phyloP scores from a whole-genome alignment of 495 filamentous ascomycete species.

The Penicillium coffeae region DNA sequence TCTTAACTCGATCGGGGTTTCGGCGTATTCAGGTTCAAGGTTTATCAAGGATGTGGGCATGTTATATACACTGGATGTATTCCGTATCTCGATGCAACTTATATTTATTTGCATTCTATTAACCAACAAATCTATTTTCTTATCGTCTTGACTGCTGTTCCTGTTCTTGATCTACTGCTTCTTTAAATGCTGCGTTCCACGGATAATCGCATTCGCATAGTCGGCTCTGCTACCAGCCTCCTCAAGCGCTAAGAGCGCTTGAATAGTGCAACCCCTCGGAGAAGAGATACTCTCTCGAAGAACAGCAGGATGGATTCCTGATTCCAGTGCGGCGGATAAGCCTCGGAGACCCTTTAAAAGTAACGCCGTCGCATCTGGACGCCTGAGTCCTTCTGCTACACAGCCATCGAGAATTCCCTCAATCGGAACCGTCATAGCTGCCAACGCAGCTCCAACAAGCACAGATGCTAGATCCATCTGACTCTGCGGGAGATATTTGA shows the following conservation, averaged over 20 bases:
- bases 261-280: slow-evolving; percentile 35
- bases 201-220: slow-evolving; percentile 23
- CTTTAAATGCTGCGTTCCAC: slow-evolving; percentile 22
- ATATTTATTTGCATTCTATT: background rate
- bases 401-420: slow-evolving; percentile 39
- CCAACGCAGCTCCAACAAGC: slow-evolving; percentile 29
- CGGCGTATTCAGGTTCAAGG: too few relatives aligned
- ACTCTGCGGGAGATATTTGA: slow-evolving; percentile 25
- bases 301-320: slow-evolving; percentile 31
- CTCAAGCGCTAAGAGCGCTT: slow-evolving; percentile 30
- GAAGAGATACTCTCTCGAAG: slow-evolving; percentile 36
- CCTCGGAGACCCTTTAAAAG: slow-evolving; percentile 29
- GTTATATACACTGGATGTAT: slow-evolving; percentile 15
- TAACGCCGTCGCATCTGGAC: slow-evolving; percentile 34
- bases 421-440: slow-evolving; percentile 29
- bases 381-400: slow-evolving; percentile 34
- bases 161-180: too few relatives aligned
- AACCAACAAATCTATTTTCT: too few relatives aligned
- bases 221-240: slow-evolving; percentile 26
- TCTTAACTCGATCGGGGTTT: too few relatives aligned
- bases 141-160: too few relatives aligned
- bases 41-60: background rate
- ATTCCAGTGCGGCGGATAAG: slow-evolving; percentile 27
- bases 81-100: background rate
- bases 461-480: slow-evolving; percentile 31